phyloP scores from a whole-genome alignment of 768 basidiomycete species.

The Daedalea quercina region DNA sequence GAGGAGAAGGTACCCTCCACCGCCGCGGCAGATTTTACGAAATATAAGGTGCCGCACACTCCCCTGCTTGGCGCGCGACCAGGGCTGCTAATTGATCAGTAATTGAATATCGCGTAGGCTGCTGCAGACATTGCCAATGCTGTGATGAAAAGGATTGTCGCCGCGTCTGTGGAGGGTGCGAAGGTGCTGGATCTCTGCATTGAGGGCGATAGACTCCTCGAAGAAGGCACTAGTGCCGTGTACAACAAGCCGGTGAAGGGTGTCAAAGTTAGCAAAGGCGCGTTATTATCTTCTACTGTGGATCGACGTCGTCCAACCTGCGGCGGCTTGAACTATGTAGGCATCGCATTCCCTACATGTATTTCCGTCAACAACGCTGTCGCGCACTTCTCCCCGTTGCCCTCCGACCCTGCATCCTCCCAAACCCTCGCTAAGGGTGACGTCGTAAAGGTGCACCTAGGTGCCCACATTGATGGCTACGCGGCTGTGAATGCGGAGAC shows the following conservation, averaged over 20 bases:
- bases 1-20: constrained; percentile 44
- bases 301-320: too few species aligned
- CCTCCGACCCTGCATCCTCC: constrained; percentile 68
- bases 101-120: constrained; percentile 37
- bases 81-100: not conserved
- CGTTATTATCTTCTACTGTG: constrained; percentile 18
- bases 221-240: constrained; percentile 74
- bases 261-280: constrained; percentile 83
- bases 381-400: constrained; percentile 94
- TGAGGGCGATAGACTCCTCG: constrained; percentile 91
- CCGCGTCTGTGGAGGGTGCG: constrained; percentile 70
- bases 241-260: constrained; percentile 91
- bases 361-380: constrained; percentile 95
- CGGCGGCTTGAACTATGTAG: constrained; percentile 32
- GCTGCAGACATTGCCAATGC: constrained; percentile 87
- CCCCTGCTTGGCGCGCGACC: not conserved
- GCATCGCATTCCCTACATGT: constrained; percentile 90
- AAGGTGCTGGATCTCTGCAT: constrained; percentile 86
- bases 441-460: constrained; percentile 93
- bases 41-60: constrained; percentile 63
- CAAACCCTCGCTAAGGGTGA: constrained; percentile 76
- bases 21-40: constrained; percentile 71
- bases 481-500: constrained; percentile 93
- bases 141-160: constrained; percentile 81
- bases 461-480: constrained; percentile 97